Evolutionary conservation across 2,329 filamentous ascomycete species (phyloP).

Genomic region (Neofusicoccum ribis): DNA sequence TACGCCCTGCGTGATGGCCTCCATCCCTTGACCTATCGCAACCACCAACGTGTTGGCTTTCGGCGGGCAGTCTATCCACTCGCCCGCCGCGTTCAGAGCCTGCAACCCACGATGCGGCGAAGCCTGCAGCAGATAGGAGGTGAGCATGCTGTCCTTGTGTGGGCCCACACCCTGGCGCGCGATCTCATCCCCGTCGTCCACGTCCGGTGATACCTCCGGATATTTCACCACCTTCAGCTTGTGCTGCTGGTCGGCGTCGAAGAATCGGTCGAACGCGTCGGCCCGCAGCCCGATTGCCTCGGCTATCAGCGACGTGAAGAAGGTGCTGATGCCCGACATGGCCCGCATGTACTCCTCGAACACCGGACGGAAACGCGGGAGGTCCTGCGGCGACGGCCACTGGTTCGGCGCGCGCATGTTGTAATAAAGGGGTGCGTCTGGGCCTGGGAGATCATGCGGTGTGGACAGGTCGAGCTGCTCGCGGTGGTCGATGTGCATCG

Average conservation of each 20-base stretch:
- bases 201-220: slow-evolving; percentile 58
- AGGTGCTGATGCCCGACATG: slow-evolving; percentile 71
- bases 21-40: slow-evolving; percentile 82
- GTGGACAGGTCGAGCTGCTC: slow-evolving; percentile 88
- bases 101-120: slow-evolving; percentile 74
- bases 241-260: slow-evolving; percentile 71
- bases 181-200: slow-evolving; percentile 51
- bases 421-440: slow-evolving; percentile 67
- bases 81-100: slow-evolving; percentile 74
- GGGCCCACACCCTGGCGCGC: slow-evolving; percentile 67
- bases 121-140: slow-evolving; percentile 78
- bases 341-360: slow-evolving; percentile 74
- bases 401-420: slow-evolving; percentile 76
- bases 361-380: slow-evolving; percentile 67
- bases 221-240: slow-evolving; percentile 91
- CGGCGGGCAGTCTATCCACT: slow-evolving; percentile 82
- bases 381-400: slow-evolving; percentile 66
- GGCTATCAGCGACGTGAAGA: slow-evolving; percentile 78
- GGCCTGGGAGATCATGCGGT: slow-evolving; percentile 65
- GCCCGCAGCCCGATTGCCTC: slow-evolving; percentile 74
- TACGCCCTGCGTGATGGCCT: slow-evolving; percentile 80
- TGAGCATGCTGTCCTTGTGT: slow-evolving; percentile 84
- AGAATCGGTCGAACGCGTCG: slow-evolving; percentile 74
- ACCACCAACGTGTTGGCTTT: slow-evolving; percentile 77
- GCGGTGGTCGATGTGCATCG: slow-evolving; percentile 72